Percentiles rank a stretch among this genome's conserved stretches.
Conservation (phyloP, 768 basidiomycete genomes). For the Pulveroboletus ravenelii region DNA sequence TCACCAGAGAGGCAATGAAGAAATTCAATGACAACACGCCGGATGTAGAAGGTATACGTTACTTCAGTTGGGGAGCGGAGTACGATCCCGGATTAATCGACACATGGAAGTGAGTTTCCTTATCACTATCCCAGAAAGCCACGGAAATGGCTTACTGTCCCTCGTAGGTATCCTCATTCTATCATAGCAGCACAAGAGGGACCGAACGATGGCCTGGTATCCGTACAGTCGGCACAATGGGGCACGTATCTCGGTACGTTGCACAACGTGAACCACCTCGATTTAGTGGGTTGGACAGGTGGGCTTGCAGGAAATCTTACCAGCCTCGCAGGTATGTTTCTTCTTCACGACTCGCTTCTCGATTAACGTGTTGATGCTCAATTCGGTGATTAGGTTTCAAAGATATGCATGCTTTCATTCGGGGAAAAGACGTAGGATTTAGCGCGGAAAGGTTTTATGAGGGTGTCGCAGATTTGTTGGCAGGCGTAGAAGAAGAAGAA, state of each 20-base stretch:
- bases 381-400: constrained; percentile 37
- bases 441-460: constrained; percentile 90
- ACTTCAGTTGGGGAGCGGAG: constrained; percentile 93
- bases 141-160: background rate
- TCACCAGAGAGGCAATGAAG: constrained; percentile 82
- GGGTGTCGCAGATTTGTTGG: constrained; percentile 73
- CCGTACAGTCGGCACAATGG: constrained; percentile 84
- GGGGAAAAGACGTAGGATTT: constrained; percentile 87
- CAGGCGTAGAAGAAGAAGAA: constrained; percentile 68
- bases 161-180: constrained; percentile 58
- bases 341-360: background rate
- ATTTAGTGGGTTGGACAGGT: constrained; percentile 86
- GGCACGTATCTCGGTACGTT: constrained; percentile 96
- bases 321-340: constrained; percentile 16
- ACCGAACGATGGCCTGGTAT: constrained; percentile 91
- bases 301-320: constrained; percentile 26
- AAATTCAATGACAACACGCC: constrained; percentile 85
- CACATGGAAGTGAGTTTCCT: constrained; percentile 62
- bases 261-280: constrained; percentile 84
- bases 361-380: background rate
- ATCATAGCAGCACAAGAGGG: constrained; percentile 85
- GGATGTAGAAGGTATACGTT: constrained; percentile 71
- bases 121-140: background rate
- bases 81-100: constrained; percentile 89
- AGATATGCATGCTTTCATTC: constrained; percentile 87